Percentiles rank a stretch among this genome's conserved stretches.
Conservation (phyloP, 495 filamentous ascomycete species). For the Penicillium antarcticum region DNA sequence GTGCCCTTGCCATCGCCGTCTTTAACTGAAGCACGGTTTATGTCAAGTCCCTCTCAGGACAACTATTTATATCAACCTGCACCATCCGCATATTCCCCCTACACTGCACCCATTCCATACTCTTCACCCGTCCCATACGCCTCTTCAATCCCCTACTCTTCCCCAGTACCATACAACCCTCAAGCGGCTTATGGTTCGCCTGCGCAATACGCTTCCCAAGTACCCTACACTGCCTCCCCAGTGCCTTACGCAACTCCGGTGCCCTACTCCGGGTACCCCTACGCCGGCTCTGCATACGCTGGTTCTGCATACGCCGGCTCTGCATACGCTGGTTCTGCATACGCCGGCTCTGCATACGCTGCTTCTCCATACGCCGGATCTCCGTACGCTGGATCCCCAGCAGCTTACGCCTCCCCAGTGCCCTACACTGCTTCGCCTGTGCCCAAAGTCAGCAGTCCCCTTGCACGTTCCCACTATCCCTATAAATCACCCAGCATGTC, state of each 20-base stretch:
- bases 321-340: constrained; percentile 1
- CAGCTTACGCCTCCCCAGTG: constrained; percentile 13
- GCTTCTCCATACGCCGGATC: constrained; percentile 14
- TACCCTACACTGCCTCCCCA: constrained; percentile 5
- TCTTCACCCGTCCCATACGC: constrained; percentile 8
- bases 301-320: constrained; percentile 2
- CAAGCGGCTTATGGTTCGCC: constrained; percentile 11
- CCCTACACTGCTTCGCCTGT: constrained; percentile 29
- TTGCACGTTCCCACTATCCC: constrained; percentile 35
- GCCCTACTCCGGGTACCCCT: constrained; percentile 7
- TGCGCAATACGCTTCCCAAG: constrained; percentile 14
- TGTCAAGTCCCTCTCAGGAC: constrained; percentile 24
- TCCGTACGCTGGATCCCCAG: constrained; percentile 10
- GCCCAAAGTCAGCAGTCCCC: constrained; percentile 39
- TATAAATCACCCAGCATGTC: constrained; percentile 41
- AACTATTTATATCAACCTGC: constrained; percentile 13
- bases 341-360: not conserved
- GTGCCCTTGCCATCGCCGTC: constrained; percentile 32
- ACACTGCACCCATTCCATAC: constrained; percentile 17
- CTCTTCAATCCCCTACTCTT: constrained; percentile 16
- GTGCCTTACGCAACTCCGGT: constrained; percentile 4
- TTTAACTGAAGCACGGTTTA: constrained; percentile 25
- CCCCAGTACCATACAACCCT: constrained; percentile 6
- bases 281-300: constrained; percentile 4
- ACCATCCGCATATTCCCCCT: constrained; percentile 5